phyloP scores from a whole-genome alignment of 768 basidiomycete species.

The Tylopilus cervinicoccineus region DNA sequence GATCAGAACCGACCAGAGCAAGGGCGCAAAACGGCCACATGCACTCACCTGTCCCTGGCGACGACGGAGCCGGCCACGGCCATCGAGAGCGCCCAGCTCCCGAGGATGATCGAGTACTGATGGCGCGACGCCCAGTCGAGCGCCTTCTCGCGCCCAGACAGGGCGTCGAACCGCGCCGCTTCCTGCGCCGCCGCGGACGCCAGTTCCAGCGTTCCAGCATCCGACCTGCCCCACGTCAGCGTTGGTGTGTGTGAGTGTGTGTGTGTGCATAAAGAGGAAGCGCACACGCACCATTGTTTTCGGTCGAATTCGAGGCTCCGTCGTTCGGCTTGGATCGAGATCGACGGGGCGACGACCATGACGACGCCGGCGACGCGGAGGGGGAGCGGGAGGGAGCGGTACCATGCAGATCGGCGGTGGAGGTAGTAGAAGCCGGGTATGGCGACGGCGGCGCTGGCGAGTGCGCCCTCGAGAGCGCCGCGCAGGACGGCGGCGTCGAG shows the following conservation, averaged over 20 bases:
- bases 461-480: constrained; percentile 57
- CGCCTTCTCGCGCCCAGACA: constrained; percentile 50
- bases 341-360: constrained; percentile 58
- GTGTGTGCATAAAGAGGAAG: too few relatives aligned
- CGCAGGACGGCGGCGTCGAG: constrained; percentile 55
- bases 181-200: constrained; percentile 37
- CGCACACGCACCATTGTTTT: constrained; percentile 49
- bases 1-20: not conserved
- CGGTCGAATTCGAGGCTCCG: constrained; percentile 63
- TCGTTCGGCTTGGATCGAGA: constrained; percentile 72
- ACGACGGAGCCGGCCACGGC: constrained; percentile 62
- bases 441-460: constrained; percentile 44
- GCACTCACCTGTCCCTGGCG: constrained; percentile 56
- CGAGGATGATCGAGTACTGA: constrained; percentile 70
- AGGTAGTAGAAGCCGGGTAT: constrained; percentile 49
- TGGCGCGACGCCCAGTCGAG: constrained; percentile 62
- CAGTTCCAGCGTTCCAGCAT: constrained; percentile 48
- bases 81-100: constrained; percentile 70
- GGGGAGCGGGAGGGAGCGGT: constrained; percentile 59
- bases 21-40: too few relatives aligned
- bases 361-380: constrained; percentile 71
- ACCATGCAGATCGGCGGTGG: constrained; percentile 52
- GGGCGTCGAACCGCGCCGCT: constrained; percentile 44
- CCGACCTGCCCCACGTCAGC: too few relatives aligned
- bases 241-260: not conserved